These are phyloP conservation scores for Leavenworthia alabamica DNA, from an alignment of 345 rosid species.

Conservation along the genomic window DNA sequence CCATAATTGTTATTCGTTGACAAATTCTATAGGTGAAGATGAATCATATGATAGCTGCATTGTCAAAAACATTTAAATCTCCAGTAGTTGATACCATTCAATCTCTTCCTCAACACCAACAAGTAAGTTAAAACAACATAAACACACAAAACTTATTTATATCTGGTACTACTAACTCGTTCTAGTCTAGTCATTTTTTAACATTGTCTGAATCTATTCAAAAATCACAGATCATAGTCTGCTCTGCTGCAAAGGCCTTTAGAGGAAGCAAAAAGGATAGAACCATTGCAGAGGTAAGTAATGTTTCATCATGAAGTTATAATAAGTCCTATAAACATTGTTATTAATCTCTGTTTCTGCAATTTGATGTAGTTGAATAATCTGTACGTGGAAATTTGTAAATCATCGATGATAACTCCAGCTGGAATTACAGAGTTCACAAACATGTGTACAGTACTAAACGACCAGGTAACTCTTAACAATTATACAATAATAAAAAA, in stretches of 20 bases:
- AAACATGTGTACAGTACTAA: slow-evolving; percentile 69
- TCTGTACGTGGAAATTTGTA: slow-evolving; percentile 62
- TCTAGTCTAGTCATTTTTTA: no score
- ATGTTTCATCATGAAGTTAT: no score
- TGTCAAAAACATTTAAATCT: slow-evolving; percentile 76
- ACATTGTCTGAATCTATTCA: background rate
- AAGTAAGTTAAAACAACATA: slow-evolving; percentile 46
- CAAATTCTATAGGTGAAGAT: slow-evolving; percentile 56
- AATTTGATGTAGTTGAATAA: slow-evolving; percentile 56
- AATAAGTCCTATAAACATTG: no score
- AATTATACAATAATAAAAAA: no score
- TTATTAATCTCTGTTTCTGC: background rate
- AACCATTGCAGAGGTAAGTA: slow-evolving; percentile 68
- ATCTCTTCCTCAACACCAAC: slow-evolving; percentile 96
- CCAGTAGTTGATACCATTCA: slow-evolving; percentile 78
- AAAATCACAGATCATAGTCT: slow-evolving; percentile 57
- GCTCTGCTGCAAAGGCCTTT: slow-evolving; percentile 70
- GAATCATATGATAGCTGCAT: slow-evolving; percentile 73
- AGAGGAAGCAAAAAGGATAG: slow-evolving; percentile 83
- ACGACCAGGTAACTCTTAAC: slow-evolving; percentile 68
- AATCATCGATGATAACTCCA: slow-evolving; percentile 57
- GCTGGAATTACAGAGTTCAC: slow-evolving; percentile 61
- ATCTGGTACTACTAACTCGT: no score
- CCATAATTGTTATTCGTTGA: background rate
- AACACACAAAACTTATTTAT: background rate